Percentiles rank a stretch among this genome's conserved stretches.
Evolutionary conservation across 75 land plant species (phyloP).

Genomic region (Picea sitchensis): DNA sequence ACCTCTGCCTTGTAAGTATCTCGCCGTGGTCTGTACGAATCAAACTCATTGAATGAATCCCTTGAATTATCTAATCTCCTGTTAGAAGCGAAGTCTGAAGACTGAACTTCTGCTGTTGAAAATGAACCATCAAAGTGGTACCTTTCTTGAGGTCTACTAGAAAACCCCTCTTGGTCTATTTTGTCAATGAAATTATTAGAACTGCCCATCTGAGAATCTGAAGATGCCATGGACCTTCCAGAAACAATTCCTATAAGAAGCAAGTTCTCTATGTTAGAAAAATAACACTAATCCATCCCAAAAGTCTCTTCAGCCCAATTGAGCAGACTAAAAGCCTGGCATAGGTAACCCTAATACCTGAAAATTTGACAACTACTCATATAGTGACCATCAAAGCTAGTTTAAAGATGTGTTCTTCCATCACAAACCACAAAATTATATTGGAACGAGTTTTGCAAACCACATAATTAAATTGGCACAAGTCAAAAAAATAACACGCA

Average conservation of each 20-base stretch:
- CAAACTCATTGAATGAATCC: constrained; percentile 3
- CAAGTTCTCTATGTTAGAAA: background rate
- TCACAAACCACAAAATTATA: too few relatives aligned
- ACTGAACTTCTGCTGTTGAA: background rate
- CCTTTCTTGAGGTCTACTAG: background rate
- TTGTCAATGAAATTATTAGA: background rate
- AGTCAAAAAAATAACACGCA: background rate
- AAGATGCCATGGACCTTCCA: constrained; percentile 7
- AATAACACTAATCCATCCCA: background rate
- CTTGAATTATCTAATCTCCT: background rate
- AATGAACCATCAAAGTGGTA: constrained; percentile 5
- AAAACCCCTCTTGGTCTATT: background rate
- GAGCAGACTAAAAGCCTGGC: background rate
- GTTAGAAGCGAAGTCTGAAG: background rate
- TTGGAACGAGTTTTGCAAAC: too few relatives aligned
- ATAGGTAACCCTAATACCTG: background rate
- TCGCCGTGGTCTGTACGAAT: background rate
- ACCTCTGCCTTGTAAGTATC: background rate
- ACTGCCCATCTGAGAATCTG: background rate
- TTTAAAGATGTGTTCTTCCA: background rate
- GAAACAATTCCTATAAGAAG: background rate
- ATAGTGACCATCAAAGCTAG: background rate
- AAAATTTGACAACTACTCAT: background rate
- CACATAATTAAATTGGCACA: background rate
- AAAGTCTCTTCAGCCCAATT: too few relatives aligned